Base-by-base conservation (phyloP, 208 protist genomes). In the Crithidia fasciculata region DNA sequence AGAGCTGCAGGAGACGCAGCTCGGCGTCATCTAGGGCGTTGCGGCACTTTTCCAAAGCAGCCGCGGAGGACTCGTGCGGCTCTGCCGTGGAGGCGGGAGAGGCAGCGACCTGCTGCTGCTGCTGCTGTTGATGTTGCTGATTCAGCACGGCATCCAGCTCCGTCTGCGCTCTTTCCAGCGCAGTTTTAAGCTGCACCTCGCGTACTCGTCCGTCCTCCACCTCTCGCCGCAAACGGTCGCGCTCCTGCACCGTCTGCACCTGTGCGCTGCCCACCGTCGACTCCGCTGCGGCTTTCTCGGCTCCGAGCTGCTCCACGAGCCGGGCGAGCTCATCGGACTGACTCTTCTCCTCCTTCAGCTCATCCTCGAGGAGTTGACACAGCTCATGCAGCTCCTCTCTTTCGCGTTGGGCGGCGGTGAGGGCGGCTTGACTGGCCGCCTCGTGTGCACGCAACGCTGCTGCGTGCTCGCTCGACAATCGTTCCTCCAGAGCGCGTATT, bases 351-450 rank as follows among this genome's bases (percentile, higher is more conserved):
- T 85, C 66, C 36, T 57, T 61, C 18, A 87, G 41, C 49, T 85
- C 81, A 5, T 81, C 76, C 58, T 91, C 81, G 19, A 84, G 74
- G 0, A 81, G 70, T 8, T 78, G 75, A n/a, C 82, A 82, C 16
- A 78, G 49, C 40, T 88, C 82, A n/a, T 76, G 73, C 68, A 86
- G 60, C 56, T 89, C 76, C 12, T 57, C 40, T 13, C 50, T 78
- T 36, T 85, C 79, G n/a, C 70, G 45, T 19, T 65, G 47, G 7
- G 56, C n/a, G 19, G 72, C 72, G 4, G 65, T 50, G 12, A 69
- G n/a, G 13, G 68, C 61, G 3, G 41, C 18, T 2, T n/a, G 6
- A 12, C 10, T 12, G 2, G 41, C 54, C 41, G 37, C 40, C 8
- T 61, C 53, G 12, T 19, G 65, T n/a, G 4, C n/a, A 2, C n/a